phyloP scores from a whole-genome alignment of 768 basidiomycete species.

The Myochromella boudieri region DNA sequence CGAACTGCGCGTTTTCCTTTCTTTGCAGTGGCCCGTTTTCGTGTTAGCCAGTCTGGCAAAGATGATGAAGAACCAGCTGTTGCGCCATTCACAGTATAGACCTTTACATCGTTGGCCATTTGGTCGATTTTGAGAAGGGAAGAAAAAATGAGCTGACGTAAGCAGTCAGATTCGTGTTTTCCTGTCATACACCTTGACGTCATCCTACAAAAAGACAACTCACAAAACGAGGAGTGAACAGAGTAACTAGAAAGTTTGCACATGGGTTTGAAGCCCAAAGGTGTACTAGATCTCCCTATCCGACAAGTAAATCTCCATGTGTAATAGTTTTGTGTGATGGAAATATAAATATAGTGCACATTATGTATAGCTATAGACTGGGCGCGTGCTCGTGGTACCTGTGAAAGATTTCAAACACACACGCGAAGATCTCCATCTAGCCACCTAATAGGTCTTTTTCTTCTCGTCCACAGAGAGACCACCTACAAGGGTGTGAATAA shows the following conservation, averaged over 20 bases:
- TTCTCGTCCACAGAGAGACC: slow-evolving; percentile 98
- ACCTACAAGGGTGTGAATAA: slow-evolving; percentile 42
- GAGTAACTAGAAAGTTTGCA: no score
- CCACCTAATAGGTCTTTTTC: slow-evolving; percentile 84
- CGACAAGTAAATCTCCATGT: slow-evolving; percentile 9
- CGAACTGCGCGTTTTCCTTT: slow-evolving; percentile 66
- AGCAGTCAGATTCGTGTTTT: no score
- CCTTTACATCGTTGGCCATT: slow-evolving; percentile 52
- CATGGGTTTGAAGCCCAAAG: no score
- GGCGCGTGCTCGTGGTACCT: slow-evolving; percentile 7
- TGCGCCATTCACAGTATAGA: slow-evolving; percentile 96
- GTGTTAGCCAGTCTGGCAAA: slow-evolving; percentile 91
- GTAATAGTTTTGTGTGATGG: slow-evolving; percentile 17
- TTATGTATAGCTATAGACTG: slow-evolving; percentile 9
- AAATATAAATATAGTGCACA: slow-evolving; percentile 20
- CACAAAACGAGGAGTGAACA: not conserved
- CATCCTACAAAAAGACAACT: not conserved
- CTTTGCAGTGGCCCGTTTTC: slow-evolving; percentile 60
- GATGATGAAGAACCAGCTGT: slow-evolving; percentile 85
- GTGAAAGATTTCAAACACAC: slow-evolving; percentile 1
- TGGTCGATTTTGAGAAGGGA: not conserved
- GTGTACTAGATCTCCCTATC: no score
- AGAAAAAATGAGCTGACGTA: slow-evolving; percentile 6
- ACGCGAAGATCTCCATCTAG: not conserved
- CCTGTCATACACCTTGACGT: no score